Evolutionary conservation across 2,329 filamentous ascomycete species (phyloP).

Genomic region (Nigrospora osmanthi): DNA sequence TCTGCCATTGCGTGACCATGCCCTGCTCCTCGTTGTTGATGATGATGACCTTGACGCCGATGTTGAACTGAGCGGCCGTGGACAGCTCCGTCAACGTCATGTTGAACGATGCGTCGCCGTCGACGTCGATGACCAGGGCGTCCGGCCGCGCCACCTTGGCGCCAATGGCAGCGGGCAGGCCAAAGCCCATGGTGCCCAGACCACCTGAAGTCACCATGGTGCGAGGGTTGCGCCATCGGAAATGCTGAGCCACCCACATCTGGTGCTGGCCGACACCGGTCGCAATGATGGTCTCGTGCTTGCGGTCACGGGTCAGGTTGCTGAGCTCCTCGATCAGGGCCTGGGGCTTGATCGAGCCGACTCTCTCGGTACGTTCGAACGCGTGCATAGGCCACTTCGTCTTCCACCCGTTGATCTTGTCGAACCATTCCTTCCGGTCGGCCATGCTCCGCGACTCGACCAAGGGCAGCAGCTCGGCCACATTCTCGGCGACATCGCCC

Average conservation of each 20-base stretch:
- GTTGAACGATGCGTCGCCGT: constrained; percentile 97
- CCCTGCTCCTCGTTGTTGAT: constrained; percentile 97
- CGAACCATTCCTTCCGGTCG: constrained; percentile 79
- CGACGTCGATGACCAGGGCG: constrained; percentile 86
- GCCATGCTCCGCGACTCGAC: constrained; percentile 53
- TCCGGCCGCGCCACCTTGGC: constrained; percentile 81
- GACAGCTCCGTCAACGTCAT: constrained; percentile 97
- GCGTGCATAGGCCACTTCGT: constrained; percentile 74
- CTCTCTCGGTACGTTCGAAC: constrained; percentile 70
- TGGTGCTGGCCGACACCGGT: constrained; percentile 97
- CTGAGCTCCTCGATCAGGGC: constrained; percentile 86
- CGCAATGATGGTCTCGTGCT: constrained; percentile 78
- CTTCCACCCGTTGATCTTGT: constrained; percentile 87
- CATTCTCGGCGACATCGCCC: constrained; percentile 79
- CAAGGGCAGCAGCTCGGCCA: constrained; percentile 66
- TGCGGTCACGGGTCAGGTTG: constrained; percentile 70
- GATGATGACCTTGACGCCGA: constrained; percentile 89
- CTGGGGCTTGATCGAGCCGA: constrained; percentile 88
- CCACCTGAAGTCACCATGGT: constrained; percentile 96
- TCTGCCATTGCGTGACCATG: constrained; percentile 99
- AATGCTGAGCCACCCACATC: constrained; percentile 98
- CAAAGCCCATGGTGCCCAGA: constrained; percentile 92
- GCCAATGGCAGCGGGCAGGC: constrained; percentile 88
- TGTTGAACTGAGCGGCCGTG: constrained; percentile 91
- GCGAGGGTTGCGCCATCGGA: constrained; percentile 84